These are phyloP conservation scores for Ustilago nuda DNA, from an alignment of 1,284 basidiomycete genomes.

Conservation along the genomic window DNA sequence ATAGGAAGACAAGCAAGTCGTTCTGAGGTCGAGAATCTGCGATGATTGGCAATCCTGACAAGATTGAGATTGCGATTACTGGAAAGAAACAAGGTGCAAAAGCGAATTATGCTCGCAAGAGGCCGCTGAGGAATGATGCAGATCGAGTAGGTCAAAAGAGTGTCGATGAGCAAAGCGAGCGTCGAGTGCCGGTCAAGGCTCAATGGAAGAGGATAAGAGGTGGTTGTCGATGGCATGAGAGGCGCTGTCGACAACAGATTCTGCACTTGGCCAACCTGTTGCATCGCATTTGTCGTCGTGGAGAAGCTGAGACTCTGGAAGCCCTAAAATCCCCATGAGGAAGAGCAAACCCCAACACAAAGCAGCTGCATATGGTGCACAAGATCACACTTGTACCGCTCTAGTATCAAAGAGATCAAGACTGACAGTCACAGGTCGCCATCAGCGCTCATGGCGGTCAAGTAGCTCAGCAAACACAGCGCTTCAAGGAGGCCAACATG, in stretches of 20 bases:
- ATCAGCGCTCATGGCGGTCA: too few relatives aligned
- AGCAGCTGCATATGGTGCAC: background rate
- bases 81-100: background rate
- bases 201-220: background rate
- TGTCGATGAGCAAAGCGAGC: background rate
- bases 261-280: slow-evolving; percentile 1
- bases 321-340: background rate
- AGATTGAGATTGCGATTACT: too few relatives aligned
- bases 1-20: too few relatives aligned
- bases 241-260: background rate
- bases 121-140: background rate
- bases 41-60: too few relatives aligned
- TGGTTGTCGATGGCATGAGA: background rate
- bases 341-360: background rate
- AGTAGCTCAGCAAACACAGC: too few relatives aligned
- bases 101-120: background rate
- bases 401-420: too few relatives aligned
- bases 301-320: background rate
- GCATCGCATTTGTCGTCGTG: background rate
- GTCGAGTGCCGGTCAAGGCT: background rate
- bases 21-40: too few relatives aligned
- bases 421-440: too few relatives aligned
- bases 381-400: background rate
- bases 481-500: background rate
- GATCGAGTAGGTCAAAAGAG: background rate